These are phyloP conservation scores for Passalora sequoiae DNA, from an alignment of 2,329 filamentous ascomycete genomes.

Conservation along the genomic window DNA sequence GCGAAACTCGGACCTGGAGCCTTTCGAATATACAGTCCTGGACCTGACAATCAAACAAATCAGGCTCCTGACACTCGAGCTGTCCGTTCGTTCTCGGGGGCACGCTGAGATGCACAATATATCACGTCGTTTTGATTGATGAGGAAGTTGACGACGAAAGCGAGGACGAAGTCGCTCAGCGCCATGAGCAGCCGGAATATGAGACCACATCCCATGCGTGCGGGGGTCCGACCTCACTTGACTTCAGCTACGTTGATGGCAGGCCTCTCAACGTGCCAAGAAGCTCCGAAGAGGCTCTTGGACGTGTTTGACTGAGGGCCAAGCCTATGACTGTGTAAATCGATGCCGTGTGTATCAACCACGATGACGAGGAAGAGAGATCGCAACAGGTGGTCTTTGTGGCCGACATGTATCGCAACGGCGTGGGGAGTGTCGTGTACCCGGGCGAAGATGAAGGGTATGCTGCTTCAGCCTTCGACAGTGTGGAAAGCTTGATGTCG, in stretches of 20 bases:
- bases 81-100: too few relatives aligned
- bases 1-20: too few relatives aligned
- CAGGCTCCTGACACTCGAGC: too few relatives aligned
- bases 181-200: conserved; percentile 3
- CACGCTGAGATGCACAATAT: too few relatives aligned
- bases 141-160: too few relatives aligned
- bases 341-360: conserved; percentile 19
- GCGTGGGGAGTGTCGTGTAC: conserved; percentile 7
- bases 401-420: conserved; percentile 13
- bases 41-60: too few relatives aligned
- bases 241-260: conserved; percentile 2
- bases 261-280: neutral
- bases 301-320: conserved; percentile 3
- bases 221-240: conserved; percentile 3
- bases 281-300: conserved; percentile 3
- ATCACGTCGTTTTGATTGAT: too few relatives aligned
- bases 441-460: conserved; percentile 2
- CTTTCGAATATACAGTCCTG: too few relatives aligned
- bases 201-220: conserved; percentile 16
- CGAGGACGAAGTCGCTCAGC: neutral
- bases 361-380: conserved; percentile 11
- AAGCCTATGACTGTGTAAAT: conserved; percentile 12
- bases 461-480: neutral
- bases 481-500: neutral
- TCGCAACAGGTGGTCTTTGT: conserved; percentile 17